Percentiles rank a stretch among this genome's conserved stretches.
phyloP scores from a whole-genome alignment of 768 basidiomycete species.

The Mycena latifolia region DNA sequence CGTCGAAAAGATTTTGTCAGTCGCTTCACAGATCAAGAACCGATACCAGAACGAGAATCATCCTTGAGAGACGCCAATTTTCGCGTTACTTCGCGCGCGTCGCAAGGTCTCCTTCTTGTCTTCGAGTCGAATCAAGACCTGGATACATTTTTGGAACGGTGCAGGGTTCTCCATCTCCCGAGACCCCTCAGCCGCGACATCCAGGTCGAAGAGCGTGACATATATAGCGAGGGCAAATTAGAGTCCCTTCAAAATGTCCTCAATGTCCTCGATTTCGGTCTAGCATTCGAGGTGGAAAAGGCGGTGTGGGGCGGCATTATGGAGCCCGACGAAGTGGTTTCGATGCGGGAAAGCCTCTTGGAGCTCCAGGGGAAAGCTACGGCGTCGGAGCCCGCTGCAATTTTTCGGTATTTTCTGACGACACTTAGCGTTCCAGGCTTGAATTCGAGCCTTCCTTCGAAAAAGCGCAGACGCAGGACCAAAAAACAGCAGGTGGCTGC shows the following conservation, averaged over 20 bases:
- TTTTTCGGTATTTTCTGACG: conserved; percentile 35
- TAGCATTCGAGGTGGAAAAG: conserved; percentile 55
- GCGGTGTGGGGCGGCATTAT: conserved; percentile 46
- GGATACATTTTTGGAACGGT: conserved; percentile 44
- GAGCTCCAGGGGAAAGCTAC: conserved; percentile 33
- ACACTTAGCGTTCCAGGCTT: conserved; percentile 30
- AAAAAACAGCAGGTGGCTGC: conserved; percentile 8
- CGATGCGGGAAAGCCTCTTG: conserved; percentile 36
- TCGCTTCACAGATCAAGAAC: too few relatives aligned
- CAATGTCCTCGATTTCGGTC: conserved; percentile 43
- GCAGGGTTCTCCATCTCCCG: conserved; percentile 38
- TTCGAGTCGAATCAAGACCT: conserved; percentile 42
- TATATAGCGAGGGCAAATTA: conserved; percentile 25
- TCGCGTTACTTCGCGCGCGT: conserved; percentile 42
- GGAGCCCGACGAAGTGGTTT: conserved; percentile 36
- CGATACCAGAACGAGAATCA: conserved; percentile 33
- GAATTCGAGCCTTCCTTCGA: background rate
- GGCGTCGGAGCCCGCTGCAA: conserved; percentile 19
- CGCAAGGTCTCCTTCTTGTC: conserved; percentile 44
- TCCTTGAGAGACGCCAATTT: conserved; percentile 41
- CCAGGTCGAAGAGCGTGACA: conserved; percentile 33
- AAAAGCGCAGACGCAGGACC: conserved; percentile 22
- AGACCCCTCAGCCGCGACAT: conserved; percentile 24
- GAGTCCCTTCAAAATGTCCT: conserved; percentile 40
- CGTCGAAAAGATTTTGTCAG: background rate